Evolutionary conservation across 192 early-diverging fungal genomes (phyloP), one percentile per base, ranked within the genome.

Genomic region (Phycomyces nitens): DNA sequence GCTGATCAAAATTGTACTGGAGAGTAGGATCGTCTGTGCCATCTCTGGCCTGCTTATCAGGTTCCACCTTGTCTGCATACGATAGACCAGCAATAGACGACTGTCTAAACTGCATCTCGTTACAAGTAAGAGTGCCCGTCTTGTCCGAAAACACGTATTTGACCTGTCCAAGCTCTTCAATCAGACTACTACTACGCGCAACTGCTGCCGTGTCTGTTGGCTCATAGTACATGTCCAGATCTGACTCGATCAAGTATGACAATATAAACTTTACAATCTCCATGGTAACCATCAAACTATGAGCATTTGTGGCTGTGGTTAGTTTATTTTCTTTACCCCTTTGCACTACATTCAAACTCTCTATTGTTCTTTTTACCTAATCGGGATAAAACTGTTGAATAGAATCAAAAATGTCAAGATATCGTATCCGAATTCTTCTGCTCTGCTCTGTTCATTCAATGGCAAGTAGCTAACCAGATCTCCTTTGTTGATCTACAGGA

Each of bases 321-420:
- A 42, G 10, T 58, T 12, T 4, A 3, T 24, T 53, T 24, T 5
- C 23, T 53, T 21, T 53, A 1, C n/a, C 24, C 11, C 29, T 27
- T 38, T 34, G 2, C 29, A 34, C 7, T 34, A n/a, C n/a, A 7
- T 34, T 34, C 29, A 34, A 5, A 5, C 2, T 34, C 7, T 34
- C 29, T 34, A 2, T 34, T 34, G 29, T 34, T 14, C 34, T 64
- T n/a, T n/a, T n/a, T 71, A 91, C 86, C 83, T 90, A 67, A 99
- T 91, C 11, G 97, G 97, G 76, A 99, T 99, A 74, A 99, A 82
- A 80, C 95, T 99, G 86, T 99, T 99, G 84, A 92, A 99, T 56
- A 99, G 75, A 80, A 99, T 96, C 75, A 97, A 88, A 72, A 94
- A 99, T 16, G 97, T 99, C 74, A 99, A 73, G 59, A 98, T 92